phyloP scores from a whole-genome alignment of 2,329 filamentous ascomycete genomes.

The Chaetomiaceae sp. region DNA sequence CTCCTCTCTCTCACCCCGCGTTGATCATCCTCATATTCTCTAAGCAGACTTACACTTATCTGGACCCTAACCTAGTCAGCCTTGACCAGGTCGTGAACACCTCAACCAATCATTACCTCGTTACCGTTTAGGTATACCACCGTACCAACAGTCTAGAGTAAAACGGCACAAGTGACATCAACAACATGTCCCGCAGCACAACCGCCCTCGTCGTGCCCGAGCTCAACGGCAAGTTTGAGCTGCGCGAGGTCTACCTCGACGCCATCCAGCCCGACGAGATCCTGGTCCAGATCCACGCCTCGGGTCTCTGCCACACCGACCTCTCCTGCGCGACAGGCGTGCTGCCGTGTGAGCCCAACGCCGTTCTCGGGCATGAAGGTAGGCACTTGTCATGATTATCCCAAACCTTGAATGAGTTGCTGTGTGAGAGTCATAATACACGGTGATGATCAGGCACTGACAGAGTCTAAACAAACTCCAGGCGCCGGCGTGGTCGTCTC shows the following conservation, averaged over 20 bases:
- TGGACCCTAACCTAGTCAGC: too few relatives aligned
- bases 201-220: slow-evolving; percentile 24
- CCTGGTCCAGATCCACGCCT: slow-evolving; percentile 31
- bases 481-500: slow-evolving; percentile 23
- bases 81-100: too few relatives aligned
- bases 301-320: slow-evolving; percentile 34
- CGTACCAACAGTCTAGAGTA: too few relatives aligned
- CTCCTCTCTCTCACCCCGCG: too few relatives aligned
- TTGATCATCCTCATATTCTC: too few relatives aligned
- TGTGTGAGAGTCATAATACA: too few relatives aligned
- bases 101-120: too few relatives aligned
- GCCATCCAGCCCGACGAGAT: slow-evolving; percentile 28
- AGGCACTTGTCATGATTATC: background rate
- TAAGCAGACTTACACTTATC: too few relatives aligned
- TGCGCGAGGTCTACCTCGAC: slow-evolving; percentile 20
- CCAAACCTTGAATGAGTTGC: background rate
- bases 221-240: slow-evolving; percentile 22
- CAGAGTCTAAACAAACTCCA: background rate
- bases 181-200: slow-evolving; percentile 21
- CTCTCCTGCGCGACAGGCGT: slow-evolving; percentile 33
- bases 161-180: background rate
- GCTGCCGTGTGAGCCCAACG: slow-evolving; percentile 31
- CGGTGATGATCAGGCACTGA: too few relatives aligned
- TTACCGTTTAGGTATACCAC: too few relatives aligned
- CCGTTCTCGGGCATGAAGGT: slow-evolving; percentile 27